Evolutionary conservation across 768 basidiomycete species (phyloP).

Genomic region (Porpolomopsis calyptriformis): DNA sequence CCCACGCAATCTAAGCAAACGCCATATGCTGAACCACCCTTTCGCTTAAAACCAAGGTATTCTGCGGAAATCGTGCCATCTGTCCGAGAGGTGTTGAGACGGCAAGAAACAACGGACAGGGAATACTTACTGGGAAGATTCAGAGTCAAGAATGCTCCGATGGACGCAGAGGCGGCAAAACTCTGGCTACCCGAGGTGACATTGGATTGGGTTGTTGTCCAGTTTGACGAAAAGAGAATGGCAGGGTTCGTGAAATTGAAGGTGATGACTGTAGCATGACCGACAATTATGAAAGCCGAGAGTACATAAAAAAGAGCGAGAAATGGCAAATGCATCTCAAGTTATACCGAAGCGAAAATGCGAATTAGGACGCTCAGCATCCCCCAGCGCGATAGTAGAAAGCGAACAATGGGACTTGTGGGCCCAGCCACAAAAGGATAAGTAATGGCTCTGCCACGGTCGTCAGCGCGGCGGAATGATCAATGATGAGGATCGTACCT

Average conservation of each 20-base stretch:
- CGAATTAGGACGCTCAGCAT: conserved; percentile 6
- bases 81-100: conserved; percentile 18
- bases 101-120: conserved; percentile 3
- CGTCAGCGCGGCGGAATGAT: too few relatives aligned
- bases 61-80: conserved; percentile 32
- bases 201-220: background rate
- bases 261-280: background rate
- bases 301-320: background rate
- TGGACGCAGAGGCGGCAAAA: background rate
- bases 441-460: too few relatives aligned
- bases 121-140: conserved; percentile 48
- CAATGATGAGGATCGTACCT: too few relatives aligned
- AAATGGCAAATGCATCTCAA: background rate
- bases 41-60: background rate
- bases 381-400: conserved; percentile 1
- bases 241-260: background rate
- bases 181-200: background rate
- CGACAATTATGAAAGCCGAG: background rate
- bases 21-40: conserved; percentile 1
- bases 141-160: background rate
- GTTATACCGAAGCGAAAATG: background rate
- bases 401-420: conserved; percentile 30
- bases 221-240: background rate
- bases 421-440: conserved; percentile 8
- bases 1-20: conserved; percentile 3